A percentile compares a stretch with the other conserved stretches of the same genome.
These are phyloP conservation scores for Trifolium repens DNA, from an alignment of 306 rosid species.

Conservation along the genomic window DNA sequence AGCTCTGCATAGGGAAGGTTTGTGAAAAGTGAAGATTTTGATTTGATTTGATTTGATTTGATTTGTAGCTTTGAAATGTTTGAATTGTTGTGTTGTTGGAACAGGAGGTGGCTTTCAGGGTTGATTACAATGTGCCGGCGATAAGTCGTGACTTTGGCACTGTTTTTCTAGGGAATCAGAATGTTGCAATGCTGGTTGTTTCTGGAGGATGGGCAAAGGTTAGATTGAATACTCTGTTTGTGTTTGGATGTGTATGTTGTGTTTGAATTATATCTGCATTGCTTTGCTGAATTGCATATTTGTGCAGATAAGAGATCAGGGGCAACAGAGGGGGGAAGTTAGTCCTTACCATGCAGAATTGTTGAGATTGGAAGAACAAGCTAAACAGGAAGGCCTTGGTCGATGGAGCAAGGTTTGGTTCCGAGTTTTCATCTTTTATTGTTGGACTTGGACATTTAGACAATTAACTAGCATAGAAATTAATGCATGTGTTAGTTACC, in stretches of 20 bases:
- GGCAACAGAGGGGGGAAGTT: conserved; percentile 84
- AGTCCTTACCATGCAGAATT: conserved; percentile 89
- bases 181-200: conserved; percentile 80
- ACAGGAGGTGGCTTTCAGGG: conserved; percentile 86
- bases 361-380: conserved; percentile 78
- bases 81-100: conserved; percentile 36
- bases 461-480: conserved; percentile 11
- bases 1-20: conserved; percentile 87
- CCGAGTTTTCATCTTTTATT: conserved; percentile 3
- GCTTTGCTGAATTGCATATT: conserved; percentile 9
- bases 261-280: conserved; percentile 10
- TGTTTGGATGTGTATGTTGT: neutral
- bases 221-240: conserved; percentile 33
- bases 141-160: conserved; percentile 91
- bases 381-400: conserved; percentile 89
- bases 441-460: conserved; percentile 1
- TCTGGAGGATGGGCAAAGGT: conserved; percentile 96
- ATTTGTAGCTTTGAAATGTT: neutral
- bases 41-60: neutral
- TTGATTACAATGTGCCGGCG: conserved; percentile 82
- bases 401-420: conserved; percentile 89
- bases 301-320: conserved; percentile 85
- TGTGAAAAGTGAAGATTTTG: conserved; percentile 21
- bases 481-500: neutral
- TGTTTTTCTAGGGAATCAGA: conserved; percentile 80